A percentile compares a stretch with the other conserved stretches of the same genome.
phyloP scores from a whole-genome alignment of 108 stramenopile genomes.

The Nitzschia inconspicua region DNA sequence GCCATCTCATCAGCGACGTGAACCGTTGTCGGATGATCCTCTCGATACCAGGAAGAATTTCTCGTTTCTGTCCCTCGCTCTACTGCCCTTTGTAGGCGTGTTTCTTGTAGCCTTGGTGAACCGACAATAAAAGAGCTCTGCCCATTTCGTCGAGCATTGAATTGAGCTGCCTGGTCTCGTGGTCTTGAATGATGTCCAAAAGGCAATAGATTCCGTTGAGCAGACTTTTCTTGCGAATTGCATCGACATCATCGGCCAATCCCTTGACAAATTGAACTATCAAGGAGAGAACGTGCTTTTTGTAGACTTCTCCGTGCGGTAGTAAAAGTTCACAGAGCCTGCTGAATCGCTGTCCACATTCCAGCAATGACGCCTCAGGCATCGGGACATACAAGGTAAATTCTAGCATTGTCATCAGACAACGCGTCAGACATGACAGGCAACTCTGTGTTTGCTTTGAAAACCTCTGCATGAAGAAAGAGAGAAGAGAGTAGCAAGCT shows the following conservation, averaged over 20 bases:
- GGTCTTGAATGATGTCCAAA: constrained; percentile 66
- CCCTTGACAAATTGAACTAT: constrained; percentile 60
- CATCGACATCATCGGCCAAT: constrained; percentile 40
- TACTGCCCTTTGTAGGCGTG: constrained; percentile 77
- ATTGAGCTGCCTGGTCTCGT: constrained; percentile 70
- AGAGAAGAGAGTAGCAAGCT: constrained; percentile 41
- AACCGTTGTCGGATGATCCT: too few species aligned
- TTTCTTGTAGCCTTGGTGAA: constrained; percentile 70
- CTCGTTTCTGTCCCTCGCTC: too few species aligned
- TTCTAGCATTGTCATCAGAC: constrained; percentile 38
- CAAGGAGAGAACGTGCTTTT: constrained; percentile 74
- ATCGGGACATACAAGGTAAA: constrained; percentile 26
- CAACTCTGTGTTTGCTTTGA: constrained; percentile 74
- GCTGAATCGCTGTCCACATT: constrained; percentile 21
- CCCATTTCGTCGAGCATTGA: constrained; percentile 56
- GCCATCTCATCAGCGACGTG: too few species aligned
- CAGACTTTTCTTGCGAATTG: constrained; percentile 38
- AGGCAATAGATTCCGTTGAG: constrained; percentile 62
- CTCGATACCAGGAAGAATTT: too few species aligned
- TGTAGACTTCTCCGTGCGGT: constrained; percentile 83
- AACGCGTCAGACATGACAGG: constrained; percentile 41
- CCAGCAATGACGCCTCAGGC: constrained; percentile 5
- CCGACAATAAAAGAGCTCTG: constrained; percentile 56
- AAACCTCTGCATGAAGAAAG: constrained; percentile 62
- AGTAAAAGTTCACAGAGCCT: constrained; percentile 70